These are phyloP conservation scores for Mollisiaceae sp. DNA, from an alignment of 2,329 filamentous ascomycete species.

Conservation along the genomic window DNA sequence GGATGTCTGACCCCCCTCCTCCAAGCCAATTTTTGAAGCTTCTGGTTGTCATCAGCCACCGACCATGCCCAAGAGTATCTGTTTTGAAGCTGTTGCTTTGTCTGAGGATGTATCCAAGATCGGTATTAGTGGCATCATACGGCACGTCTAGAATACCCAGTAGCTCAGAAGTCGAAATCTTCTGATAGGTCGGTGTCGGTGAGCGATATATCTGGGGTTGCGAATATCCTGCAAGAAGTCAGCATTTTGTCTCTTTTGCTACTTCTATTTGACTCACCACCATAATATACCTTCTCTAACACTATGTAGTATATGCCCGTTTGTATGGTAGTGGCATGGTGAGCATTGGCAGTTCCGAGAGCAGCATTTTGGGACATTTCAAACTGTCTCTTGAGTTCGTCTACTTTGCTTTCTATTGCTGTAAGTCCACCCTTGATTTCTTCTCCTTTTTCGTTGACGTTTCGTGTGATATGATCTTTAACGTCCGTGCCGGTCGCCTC, in stretches of 20 bases:
- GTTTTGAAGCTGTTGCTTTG: slow-evolving; percentile 3
- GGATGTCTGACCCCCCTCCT: not conserved
- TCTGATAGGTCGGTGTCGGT: not conserved
- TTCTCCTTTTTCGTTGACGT: not conserved
- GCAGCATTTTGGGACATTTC: not conserved
- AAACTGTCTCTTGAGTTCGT: not conserved
- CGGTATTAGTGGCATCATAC: not conserved
- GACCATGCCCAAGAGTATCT: not conserved
- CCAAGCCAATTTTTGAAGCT: slow-evolving; percentile 1
- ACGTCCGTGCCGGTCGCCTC: not conserved
- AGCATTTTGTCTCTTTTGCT: not conserved
- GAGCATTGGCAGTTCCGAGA: not conserved
- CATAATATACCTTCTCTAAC: not conserved
- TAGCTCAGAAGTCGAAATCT: slow-evolving; percentile 3
- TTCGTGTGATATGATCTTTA: not conserved
- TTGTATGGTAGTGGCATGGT: not conserved
- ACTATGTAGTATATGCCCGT: slow-evolving; percentile 5
- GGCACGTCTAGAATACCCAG: not conserved
- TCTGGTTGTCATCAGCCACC: not conserved
- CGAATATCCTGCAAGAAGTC: not conserved
- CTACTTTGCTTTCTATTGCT: not conserved
- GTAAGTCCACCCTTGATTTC: not conserved
- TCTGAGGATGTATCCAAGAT: not conserved
- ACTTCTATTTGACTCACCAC: not conserved
- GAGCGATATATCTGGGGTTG: not conserved